Percentiles rank a stretch among this genome's conserved stretches.
phyloP scores from a whole-genome alignment of 2,329 filamentous ascomycete species.

The Hymenoscyphus albidus region DNA sequence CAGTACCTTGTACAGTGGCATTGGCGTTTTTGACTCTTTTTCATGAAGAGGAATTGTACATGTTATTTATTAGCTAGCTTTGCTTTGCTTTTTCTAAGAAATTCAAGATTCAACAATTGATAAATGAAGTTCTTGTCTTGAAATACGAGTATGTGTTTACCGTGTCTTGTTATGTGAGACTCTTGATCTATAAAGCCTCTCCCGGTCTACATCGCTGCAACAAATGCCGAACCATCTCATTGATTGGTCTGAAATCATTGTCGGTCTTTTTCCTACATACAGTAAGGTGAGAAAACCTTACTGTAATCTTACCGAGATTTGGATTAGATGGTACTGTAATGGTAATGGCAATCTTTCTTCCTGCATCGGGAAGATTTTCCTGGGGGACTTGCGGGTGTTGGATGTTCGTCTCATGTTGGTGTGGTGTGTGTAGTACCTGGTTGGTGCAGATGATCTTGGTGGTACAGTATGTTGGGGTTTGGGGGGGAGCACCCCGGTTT shows the following conservation, averaged over 20 bases:
- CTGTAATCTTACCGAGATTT: too few species aligned
- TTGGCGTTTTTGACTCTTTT: constrained; percentile 9
- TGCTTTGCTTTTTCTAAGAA: not conserved
- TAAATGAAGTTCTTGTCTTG: not conserved
- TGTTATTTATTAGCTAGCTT: not conserved
- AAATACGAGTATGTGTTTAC: too few species aligned
- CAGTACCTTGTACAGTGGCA: constrained; percentile 12
- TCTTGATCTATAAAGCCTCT: not conserved
- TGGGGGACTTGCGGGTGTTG: not conserved
- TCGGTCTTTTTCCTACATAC: not conserved
- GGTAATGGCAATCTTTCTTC: not conserved
- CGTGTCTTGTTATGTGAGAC: not conserved
- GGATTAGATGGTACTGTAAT: too few species aligned
- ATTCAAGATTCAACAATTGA: not conserved
- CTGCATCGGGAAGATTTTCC: not conserved
- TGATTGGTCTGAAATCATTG: too few species aligned
- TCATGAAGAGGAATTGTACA: not conserved
- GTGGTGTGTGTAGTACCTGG: not conserved
- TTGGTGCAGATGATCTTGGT: not conserved
- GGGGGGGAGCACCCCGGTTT: not conserved
- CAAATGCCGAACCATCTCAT: too few species aligned
- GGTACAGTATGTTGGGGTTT: not conserved
- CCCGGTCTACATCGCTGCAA: too few species aligned
- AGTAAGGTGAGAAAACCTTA: not conserved
- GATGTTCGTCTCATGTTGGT: not conserved